Evolutionary conservation across 2,329 filamentous ascomycete genomes (phyloP), one percentile per base, ranked within the genome.

Genomic region (Trichoderma koningiopsis): DNA sequence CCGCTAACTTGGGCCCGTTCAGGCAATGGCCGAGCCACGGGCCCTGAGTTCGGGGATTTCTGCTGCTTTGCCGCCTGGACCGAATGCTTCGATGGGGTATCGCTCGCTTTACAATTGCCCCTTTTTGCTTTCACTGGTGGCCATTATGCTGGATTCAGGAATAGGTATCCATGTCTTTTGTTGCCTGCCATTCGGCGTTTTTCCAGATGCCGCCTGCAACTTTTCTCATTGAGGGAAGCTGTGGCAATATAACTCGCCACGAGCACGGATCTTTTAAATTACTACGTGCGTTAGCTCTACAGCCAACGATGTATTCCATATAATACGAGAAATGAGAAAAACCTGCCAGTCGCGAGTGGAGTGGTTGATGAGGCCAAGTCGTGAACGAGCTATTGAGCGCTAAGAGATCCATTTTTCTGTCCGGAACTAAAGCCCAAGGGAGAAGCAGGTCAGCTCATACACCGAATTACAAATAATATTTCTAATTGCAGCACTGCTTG

Each of bases 1-100:
- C 35, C 55, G 29, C 47, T 43, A 68, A 55, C 16, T 33, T 11
- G 29, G 53, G 35, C 66, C 49, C 35, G 19, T 68, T 63, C 58
- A 56, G 66, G 66, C 49, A 68, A 68, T 56, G 49, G 66, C 66
- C 66, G 63, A 66, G 63, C 63, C 63, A 66, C 40, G 53, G 55
- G 52, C 52, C 53, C 62, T 65, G 53, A 19, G 52, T 19, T 37
- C 47, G 37, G 16, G 29, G 24, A 65, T 47, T 16, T 35, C 52
- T 47, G 4, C 35, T 47, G 29, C 24, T 16, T n/a, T 35, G 29
- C 55, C 27, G 53, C 53, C 52, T 66, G 53, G 62, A 66, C 24
- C 33, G 24, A 24, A 27, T 13, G 14, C 22, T 33, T 53, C 24
- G 52, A 27, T 31, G 31, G 5, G 40, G 40, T n/a, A 43, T 43